These are phyloP conservation scores for Inga leiocalycina DNA, from an alignment of 306 rosid species.

Conservation along the genomic window DNA sequence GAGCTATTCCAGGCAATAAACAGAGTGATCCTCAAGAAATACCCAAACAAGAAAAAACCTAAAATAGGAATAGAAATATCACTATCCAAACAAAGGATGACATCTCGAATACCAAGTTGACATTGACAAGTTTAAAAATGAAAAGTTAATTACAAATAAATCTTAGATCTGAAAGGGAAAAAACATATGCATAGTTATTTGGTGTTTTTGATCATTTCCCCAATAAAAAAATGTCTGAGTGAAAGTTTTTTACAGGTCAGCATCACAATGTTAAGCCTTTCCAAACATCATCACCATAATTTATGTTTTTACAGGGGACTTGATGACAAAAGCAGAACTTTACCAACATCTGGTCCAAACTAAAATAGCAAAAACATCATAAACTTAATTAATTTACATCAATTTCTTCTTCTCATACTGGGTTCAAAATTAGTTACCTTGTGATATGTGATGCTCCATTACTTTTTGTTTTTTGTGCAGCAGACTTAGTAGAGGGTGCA, in stretches of 20 bases:
- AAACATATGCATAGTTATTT: neutral
- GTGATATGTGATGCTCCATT: slow-evolving; percentile 40
- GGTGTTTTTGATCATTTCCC: neutral
- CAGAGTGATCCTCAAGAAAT: neutral
- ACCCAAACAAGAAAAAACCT: neutral
- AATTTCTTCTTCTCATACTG: neutral
- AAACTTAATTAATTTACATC: neutral
- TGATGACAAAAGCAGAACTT: neutral
- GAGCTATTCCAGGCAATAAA: neutral
- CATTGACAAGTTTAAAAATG: neutral
- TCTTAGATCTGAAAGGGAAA: neutral
- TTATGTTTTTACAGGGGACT: neutral
- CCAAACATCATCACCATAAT: neutral
- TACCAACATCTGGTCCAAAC: neutral
- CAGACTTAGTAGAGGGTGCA: slow-evolving; percentile 39
- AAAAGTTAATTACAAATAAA: neutral
- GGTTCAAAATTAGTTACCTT: slow-evolving; percentile 47
- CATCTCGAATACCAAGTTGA: neutral
- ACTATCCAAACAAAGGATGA: neutral
- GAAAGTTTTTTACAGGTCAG: neutral
- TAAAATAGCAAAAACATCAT: neutral
- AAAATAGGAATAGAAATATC: neutral
- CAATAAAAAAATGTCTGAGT: neutral
- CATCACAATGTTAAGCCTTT: neutral
- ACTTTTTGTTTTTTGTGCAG: slow-evolving; percentile 46